Base-by-base conservation (phyloP, 2,329 filamentous ascomycete genomes). In the Diaporthe ilicicola region DNA sequence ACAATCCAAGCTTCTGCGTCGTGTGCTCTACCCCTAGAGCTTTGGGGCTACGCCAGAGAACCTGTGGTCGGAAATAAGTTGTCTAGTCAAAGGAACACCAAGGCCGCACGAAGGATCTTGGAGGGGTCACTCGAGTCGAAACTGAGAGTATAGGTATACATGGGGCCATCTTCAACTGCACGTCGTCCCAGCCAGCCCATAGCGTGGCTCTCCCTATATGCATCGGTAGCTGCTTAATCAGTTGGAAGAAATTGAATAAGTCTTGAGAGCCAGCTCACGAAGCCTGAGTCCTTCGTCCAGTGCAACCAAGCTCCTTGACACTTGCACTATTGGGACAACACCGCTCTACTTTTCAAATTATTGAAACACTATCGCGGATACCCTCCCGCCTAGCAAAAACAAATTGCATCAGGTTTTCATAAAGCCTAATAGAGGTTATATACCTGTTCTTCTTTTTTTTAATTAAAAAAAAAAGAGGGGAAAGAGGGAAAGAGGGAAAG, bases 221-320 rank as follows among this genome's bases (percentile, higher is more conserved):
- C 66, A 24, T 59, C 53, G 29, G 42, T 56, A 59, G 53, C 44
- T 54, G 48, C 48, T 54, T 67, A 42, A 2, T 17, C 27, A 67
- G 24, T 50, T 22, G 42, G 53, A 46, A 50, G 19, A 22, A 59
- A 39, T 59, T 17, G 22, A 59, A 51, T 32, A 59, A 51, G 5
- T 51, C 27, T 42, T 42, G 59, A 50, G 59, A 22, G 42, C 53
- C 42, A 68, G 19, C 42, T 50, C 42, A 50, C 48, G 10, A 29
- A 27, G 34, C 15, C 22, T 34, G 19, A 37, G 9, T 46, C 8
- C 32, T 19, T 19, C 34, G 10, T 59, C 17, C 39, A 51, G 32
- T 34, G 29, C 59, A 50, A 19, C 9, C 13, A 12, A 7, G n/a
- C 1, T 9, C n/a, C n/a, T n/a, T n/a, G n/a, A n/a, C n/a, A n/a